Base-by-base conservation (phyloP, 2,329 filamentous ascomycete genomes). In the Neophaeococcomyces mojaviensis region DNA sequence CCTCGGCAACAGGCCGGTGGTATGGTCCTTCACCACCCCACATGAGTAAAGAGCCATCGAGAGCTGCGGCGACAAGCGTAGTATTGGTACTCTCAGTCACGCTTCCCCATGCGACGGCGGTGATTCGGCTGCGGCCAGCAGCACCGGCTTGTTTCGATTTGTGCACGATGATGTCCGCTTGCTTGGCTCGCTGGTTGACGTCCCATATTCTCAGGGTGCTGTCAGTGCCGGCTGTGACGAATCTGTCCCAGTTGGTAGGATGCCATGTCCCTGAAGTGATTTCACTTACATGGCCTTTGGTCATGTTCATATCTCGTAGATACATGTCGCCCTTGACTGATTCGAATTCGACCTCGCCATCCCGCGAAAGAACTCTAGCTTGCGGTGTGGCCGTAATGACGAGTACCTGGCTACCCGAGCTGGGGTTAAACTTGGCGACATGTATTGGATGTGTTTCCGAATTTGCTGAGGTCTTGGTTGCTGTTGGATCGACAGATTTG, bases 251-350 rank as follows among this genome's bases (percentile, higher is more conserved):
- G 62, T 96, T 82, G 2, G 81, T 82, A 0, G 92, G 92, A 65
- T 90, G 87, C 92, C 92, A 98, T 32, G 84, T 84, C 18, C 87
- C 90, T 18, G 83, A 85, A 3, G 88, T 88, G 33, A 96, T 79
- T 65, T 96, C 92, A 3, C 89, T 89, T 43, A 96, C 82, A 66
- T 98, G 92, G 1, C 92, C 92, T 63, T 96, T 97, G 3, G 92
- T 98, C 63, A 97, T 89, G 66, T 96, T 80, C 84, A 97, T 94
- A 64, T 98, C 92, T 45, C 90, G 79, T 55, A 98, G 69, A 59
- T 98, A 98, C 89, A 97, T 97, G 63, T 98, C 92, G 37, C 92
- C 92, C 68, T 98, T 98, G 56, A 88, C 84, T 55, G 95, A 97
- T 60, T 96, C 88, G 1, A 84, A 83, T 39, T 94, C 58, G 6